Evolutionary conservation across 108 stramenopile genomes (phyloP), one percentile per base, ranked within the genome.

Genomic region (Cyclotella distinguenda): DNA sequence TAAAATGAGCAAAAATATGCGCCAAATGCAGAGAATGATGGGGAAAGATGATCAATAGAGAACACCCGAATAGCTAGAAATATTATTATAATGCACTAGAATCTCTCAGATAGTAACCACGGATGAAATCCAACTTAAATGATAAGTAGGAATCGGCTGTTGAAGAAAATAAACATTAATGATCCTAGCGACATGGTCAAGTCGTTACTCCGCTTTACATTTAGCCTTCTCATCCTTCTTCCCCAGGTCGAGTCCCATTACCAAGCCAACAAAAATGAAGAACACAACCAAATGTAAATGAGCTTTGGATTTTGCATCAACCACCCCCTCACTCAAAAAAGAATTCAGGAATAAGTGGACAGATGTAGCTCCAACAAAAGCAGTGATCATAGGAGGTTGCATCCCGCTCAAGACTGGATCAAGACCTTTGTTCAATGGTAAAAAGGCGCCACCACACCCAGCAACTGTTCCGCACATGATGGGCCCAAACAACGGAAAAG

Each of bases 381-480:
- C 93, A 26, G 88, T 78, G 22, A 82, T 69, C 85, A 91, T 88
- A 56, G 86, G 86, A 63, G 87, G 77, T 34, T 75, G 69, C 59
- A 94, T 56, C 32, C 93, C 93, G 21, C 60, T 79, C 54, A 80
- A 59, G 63, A 95, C 79, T 16, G 95, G 95, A 60, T 86, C 82
- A 57, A 95, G 78, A 18, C 95, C 95, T 77, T 93, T 93, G 81
- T 72, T 86, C 52, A 93, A 46, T 6, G 95, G 95, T 43, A 95
- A 36, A 57, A 95, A 95, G 25, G 85, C 88, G 9, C 91, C 95
- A 27, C 95, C 95, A 60, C 89, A 93, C 19, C 95, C 95, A 54
- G 78, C 82, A 52, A 93, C 76, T 9, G 91, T 74, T 25, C 95
- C 95, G 66, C 95, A 95, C 58, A 95, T 77, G 46, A 95, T 95